Evolutionary conservation across 192 early-diverging fungal genomes (phyloP), one percentile per base, ranked within the genome.

Genomic region (Mortierella antarctica): DNA sequence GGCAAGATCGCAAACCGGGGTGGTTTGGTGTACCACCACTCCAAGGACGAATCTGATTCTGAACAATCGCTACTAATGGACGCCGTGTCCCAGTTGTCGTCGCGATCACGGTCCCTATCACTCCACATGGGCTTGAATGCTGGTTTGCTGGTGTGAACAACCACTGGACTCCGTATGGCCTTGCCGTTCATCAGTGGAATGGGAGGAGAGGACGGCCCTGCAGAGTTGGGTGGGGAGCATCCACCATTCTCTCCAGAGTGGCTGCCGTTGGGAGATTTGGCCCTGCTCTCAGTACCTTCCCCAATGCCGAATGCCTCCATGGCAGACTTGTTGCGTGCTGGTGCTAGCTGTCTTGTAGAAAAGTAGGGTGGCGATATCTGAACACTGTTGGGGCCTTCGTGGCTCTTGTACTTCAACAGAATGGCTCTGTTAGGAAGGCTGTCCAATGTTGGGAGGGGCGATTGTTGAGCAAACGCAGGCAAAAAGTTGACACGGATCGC

Each of bases 1-100:
- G 74, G 21, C 13, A 57, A 62, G 15, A 69, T 42, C 0, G 67
- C 60, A 7, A 62, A 52, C 41, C 61, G 67, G n/a, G 74, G 74
- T 13, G 74, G 74, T 54, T 70, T 65, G 0, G 74, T 78, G 44
- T 78, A 78, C 74, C 74, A 78, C 74, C 74, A 78, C 20, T 78
- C 74, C 14, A 65, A 15, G 9, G 62, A n/a, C 0, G 74, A 47
- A n/a, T 70, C 74, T 6, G 67, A 70, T n/a, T 78, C 74, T 47
- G 74, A 78, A 14, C 46, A 65, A 21, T 78, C 74, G 39, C 74
- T 78, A 39, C 62, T 70, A 7, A 70, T 52, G 13, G 74, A 78
- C 11, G 67, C 31, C 11, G 67, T 51, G 48, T 78, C 74, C 74
- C 74, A 78, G 48, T 78, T 78, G 40, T 78, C 74, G 21, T 78